phyloP scores from a whole-genome alignment of 805 yeast species.

The Candida railenensis region DNA sequence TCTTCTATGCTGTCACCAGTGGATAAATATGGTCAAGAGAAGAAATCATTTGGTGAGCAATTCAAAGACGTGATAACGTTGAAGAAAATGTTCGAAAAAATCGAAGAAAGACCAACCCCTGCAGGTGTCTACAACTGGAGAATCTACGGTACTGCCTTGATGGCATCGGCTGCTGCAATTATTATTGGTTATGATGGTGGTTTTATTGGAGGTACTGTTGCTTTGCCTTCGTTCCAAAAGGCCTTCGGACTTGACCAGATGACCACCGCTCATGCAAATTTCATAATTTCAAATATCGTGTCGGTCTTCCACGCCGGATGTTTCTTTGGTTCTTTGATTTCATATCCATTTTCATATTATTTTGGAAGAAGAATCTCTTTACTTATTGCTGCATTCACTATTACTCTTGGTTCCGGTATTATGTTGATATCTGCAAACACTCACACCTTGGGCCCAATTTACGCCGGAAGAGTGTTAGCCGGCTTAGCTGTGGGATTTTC shows the following conservation, averaged over 20 bases:
- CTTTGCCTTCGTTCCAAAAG: conserved; percentile 26
- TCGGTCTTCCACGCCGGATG: conserved; percentile 42
- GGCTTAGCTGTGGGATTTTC: conserved; percentile 37
- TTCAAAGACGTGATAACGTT: conserved; percentile 5
- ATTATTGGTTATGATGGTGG: conserved; percentile 43
- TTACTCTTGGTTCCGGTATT: conserved; percentile 36
- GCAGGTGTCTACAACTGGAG: conserved; percentile 34
- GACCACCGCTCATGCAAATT: conserved; percentile 18
- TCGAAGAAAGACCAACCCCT: conserved; percentile 41
- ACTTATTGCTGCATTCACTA: conserved; percentile 28
- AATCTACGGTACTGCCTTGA: conserved; percentile 32
- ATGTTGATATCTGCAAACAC: conserved; percentile 30
- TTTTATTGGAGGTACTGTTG: conserved; percentile 40
- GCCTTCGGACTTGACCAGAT: conserved; percentile 31
- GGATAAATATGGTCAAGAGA: background rate
- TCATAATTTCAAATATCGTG: conserved; percentile 30
- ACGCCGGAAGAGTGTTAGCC: conserved; percentile 36
- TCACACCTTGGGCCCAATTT: conserved; percentile 34
- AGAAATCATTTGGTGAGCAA: background rate
- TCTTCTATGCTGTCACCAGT: background rate
- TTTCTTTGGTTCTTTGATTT: conserved; percentile 37
- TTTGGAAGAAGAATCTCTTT: conserved; percentile 32
- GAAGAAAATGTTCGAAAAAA: conserved; percentile 22
- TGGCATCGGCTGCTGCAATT: conserved; percentile 39
- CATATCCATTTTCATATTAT: conserved; percentile 35